A percentile compares a stretch with the other conserved stretches of the same genome.
Evolutionary conservation across 805 yeast species (phyloP).

Genomic region (Metschnikowia matae): DNA sequence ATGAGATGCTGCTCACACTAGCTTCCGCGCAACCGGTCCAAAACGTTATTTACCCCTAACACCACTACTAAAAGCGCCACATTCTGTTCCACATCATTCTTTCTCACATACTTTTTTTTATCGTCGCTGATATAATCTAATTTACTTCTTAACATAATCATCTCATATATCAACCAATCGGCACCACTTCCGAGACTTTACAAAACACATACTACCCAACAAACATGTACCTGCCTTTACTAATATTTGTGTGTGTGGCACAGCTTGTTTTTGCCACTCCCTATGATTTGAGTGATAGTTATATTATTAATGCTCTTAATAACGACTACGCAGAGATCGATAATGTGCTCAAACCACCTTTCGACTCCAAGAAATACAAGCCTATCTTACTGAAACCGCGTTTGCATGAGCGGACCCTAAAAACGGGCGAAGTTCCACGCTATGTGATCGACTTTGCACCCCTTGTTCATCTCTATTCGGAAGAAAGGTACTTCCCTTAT

Average conservation of each 20-base stretch:
- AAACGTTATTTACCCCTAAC: neutral
- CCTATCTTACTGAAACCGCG: slow-evolving; percentile 35
- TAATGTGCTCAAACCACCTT: slow-evolving; percentile 25
- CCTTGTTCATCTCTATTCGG: slow-evolving; percentile 79
- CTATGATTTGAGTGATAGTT: slow-evolving; percentile 16
- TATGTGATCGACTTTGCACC: slow-evolving; percentile 70
- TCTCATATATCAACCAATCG: too few species aligned
- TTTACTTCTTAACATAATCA: too few species aligned
- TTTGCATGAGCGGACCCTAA: slow-evolving; percentile 33
- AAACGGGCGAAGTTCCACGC: slow-evolving; percentile 56
- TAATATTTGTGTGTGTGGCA: slow-evolving; percentile 2
- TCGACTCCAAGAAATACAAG: slow-evolving; percentile 25
- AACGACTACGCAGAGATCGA: slow-evolving; percentile 22
- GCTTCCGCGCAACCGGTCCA: neutral
- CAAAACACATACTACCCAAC: too few species aligned
- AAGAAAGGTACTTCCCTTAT: slow-evolving; percentile 81
- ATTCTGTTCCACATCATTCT: neutral
- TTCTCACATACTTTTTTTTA: neutral
- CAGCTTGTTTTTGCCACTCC: slow-evolving; percentile 12
- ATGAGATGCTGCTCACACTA: neutral
- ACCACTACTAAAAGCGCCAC: neutral
- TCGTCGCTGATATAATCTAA: too few species aligned
- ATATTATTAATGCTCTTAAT: slow-evolving; percentile 21
- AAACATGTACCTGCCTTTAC: neutral
- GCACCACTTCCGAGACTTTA: too few species aligned